A percentile compares a stretch with the other conserved stretches of the same genome.
Evolutionary conservation across 768 basidiomycete species (phyloP).

Genomic region (Xerocomellus chrysenteron): DNA sequence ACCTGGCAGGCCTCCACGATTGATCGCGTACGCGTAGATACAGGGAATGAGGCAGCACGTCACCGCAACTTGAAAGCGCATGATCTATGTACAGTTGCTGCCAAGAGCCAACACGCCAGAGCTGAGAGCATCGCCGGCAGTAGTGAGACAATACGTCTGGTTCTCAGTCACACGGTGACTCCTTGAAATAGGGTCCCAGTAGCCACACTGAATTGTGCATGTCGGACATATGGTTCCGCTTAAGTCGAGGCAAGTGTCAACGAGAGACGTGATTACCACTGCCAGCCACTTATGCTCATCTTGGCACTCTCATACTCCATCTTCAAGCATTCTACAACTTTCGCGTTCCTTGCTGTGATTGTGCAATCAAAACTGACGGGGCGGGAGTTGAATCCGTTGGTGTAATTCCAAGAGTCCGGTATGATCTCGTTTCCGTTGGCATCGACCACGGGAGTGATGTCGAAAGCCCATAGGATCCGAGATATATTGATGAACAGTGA

Average conservation of each 20-base stretch:
- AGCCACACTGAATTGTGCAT: neutral
- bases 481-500: neutral
- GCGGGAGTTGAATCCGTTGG: neutral
- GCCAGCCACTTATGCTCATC: neutral
- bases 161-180: too few species aligned
- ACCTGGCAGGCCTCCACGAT: neutral
- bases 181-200: too few species aligned
- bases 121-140: too few species aligned
- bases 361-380: neutral
- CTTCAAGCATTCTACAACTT: neutral
- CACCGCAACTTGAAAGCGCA: neutral
- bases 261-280: neutral
- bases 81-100: neutral
- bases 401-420: neutral
- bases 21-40: slow-evolving; percentile 16
- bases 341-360: neutral
- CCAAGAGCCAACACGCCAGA: neutral
- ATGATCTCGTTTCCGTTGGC: neutral
- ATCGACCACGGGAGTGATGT: neutral
- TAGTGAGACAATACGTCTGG: neutral
- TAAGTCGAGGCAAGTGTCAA: neutral
- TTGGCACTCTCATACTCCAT: neutral
- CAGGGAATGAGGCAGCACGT: neutral
- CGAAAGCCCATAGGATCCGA: neutral
- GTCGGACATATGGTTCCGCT: neutral